Conservation (phyloP, 805 yeast species). For the Clavispora fructus region DNA sequence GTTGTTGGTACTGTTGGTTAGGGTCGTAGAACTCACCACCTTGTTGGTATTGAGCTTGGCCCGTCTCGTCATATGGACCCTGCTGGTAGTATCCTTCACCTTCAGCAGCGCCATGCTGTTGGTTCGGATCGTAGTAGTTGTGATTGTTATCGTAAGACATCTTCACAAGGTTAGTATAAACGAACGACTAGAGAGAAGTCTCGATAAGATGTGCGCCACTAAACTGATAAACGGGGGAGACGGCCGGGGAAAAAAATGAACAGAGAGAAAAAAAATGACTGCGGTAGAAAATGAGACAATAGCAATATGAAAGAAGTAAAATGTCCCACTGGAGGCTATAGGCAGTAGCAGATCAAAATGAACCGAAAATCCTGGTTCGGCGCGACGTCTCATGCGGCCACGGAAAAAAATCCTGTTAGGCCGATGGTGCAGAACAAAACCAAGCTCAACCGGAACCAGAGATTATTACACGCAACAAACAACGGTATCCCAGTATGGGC, state of each 20-base stretch:
- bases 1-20: conserved; percentile 43
- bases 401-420: background rate
- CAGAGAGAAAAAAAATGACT: background rate
- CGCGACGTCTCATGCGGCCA: background rate
- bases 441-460: too few species aligned
- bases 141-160: conserved; percentile 57
- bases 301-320: background rate
- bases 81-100: conserved; percentile 32
- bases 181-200: conserved; percentile 1
- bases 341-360: conserved; percentile 1
- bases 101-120: conserved; percentile 21
- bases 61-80: conserved; percentile 35
- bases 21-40: conserved; percentile 49
- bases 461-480: too few species aligned
- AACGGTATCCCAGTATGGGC: background rate
- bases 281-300: background rate
- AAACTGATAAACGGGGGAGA: background rate
- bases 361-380: background rate
- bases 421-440: background rate
- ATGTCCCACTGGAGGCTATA: background rate
- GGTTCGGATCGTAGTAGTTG: conserved; percentile 35
- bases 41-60: conserved; percentile 26
- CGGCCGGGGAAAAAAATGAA: background rate
- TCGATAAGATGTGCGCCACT: background rate
- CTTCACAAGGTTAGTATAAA: conserved; percentile 23